Evolutionary conservation across 73 alveolate genomes (phyloP), one percentile per base, ranked within the genome.

Genomic region (Paramecium sexaurelia): DNA sequence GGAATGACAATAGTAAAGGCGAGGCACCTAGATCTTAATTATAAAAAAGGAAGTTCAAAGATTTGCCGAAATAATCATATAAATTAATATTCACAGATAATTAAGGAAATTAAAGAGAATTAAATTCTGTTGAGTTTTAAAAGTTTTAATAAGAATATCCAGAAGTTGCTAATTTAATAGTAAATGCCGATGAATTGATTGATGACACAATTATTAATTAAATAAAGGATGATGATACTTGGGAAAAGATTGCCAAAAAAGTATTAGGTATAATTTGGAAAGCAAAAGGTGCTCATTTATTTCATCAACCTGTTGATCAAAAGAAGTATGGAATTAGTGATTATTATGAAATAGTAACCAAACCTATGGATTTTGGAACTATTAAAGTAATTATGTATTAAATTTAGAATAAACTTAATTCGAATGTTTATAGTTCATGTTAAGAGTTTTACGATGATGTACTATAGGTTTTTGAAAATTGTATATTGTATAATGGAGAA

Each of bases 341-440:
- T 95, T 98, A 98, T 92, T 96, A 33, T 85, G 98, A 92, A 32
- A 94, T 98, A 29, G 96, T 98, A 9, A 96, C 95, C 69, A 92
- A 94, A 55, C 99, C 99, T 7, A 98, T 98, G 99, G 99, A 98
- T 87, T 93, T 98, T 68, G 98, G 98, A 27, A 94, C 98, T 11
- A 95, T 98, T 61, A 98, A 97, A 95, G 91, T 84, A 85, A 0
- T 22, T 20, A 33, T 24, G 20, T 19, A n/a, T 40, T 37, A 24
- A 39, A 9, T 15, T 19, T 26, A 88, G 94, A 68, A 88, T 27
- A 88, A 88, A 88, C 47, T 88, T 10, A 37, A 69, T 40, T 56
- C 89, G 9, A 88, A 88, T 88, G 94, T 88, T 15, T 88, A 88
- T 88, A 82, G 36, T 68, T 39, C 47, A 40, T 88, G 94, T 43